Conservation (phyloP, 2,329 filamentous ascomycete species). For the Coniella vitis region DNA sequence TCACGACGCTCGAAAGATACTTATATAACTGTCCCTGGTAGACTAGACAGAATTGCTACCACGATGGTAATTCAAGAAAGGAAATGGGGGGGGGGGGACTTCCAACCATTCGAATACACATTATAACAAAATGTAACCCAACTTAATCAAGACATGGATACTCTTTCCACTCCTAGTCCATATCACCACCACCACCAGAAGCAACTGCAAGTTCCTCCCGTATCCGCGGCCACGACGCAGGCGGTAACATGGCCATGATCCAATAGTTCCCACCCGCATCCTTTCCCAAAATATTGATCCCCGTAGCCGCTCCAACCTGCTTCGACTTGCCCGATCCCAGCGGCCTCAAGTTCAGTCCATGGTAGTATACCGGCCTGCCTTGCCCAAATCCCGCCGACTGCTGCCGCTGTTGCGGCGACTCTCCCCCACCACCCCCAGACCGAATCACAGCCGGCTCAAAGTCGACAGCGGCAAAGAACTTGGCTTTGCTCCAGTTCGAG, state of each 20-base stretch:
- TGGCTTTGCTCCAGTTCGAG: constrained; percentile 23
- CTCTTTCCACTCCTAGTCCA: no score
- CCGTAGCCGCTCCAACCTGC: constrained; percentile 4
- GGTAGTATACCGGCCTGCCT: constrained; percentile 9
- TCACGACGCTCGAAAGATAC: no score
- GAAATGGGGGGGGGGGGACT: no score
- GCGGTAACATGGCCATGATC: constrained; percentile 9
- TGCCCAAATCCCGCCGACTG: background rate
- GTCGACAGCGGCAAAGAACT: constrained; percentile 28
- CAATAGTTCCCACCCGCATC: constrained; percentile 10
- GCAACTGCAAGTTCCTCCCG: constrained; percentile 1
- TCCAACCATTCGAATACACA: no score
- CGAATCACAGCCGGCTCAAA: constrained; percentile 25
- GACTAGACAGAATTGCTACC: no score
- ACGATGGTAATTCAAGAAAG: no score
- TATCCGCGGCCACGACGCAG: constrained; percentile 2
- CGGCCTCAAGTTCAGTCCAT: constrained; percentile 3
- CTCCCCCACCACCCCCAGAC: background rate
- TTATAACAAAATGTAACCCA: background rate
- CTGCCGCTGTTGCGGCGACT: no score
- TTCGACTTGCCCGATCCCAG: constrained; percentile 4
- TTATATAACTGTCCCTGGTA: no score
- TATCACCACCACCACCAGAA: no score
- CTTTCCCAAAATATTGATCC: constrained; percentile 7
- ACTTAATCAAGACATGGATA: background rate